Percentiles rank a stretch among this genome's conserved stretches.
phyloP scores from a whole-genome alignment of 1,284 basidiomycete genomes.

The Apiotrichum veenhuisii region DNA sequence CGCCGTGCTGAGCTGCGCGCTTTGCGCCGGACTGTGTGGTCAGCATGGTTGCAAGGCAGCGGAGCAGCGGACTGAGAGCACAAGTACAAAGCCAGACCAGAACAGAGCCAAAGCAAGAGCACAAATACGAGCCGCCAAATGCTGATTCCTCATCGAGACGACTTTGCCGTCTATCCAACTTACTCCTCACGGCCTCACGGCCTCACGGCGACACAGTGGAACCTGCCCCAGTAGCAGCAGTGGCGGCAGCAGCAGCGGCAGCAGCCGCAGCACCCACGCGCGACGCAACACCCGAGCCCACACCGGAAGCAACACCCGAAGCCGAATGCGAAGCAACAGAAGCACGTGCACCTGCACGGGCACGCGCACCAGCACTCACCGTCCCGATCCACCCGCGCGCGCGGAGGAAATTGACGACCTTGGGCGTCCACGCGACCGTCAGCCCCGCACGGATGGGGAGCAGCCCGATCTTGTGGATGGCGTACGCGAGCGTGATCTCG shows the following conservation, averaged over 20 bases:
- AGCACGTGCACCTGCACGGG: neutral
- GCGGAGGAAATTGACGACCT: constrained; percentile 72
- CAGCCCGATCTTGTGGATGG: constrained; percentile 91
- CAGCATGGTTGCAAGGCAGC: neutral
- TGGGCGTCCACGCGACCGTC: constrained; percentile 82
- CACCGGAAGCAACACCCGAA: too few species aligned
- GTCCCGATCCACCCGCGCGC: constrained; percentile 63
- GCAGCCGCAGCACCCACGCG: neutral
- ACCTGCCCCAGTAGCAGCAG: too few species aligned
- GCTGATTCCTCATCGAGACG: too few species aligned
- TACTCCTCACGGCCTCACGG: too few species aligned
- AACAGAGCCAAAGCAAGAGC: too few species aligned
- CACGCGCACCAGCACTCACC: constrained; percentile 24
- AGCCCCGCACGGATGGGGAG: constrained; percentile 85
- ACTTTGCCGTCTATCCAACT: neutral
- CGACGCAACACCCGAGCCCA: neutral
- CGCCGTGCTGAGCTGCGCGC: constrained; percentile 17
- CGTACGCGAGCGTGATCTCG: constrained; percentile 87
- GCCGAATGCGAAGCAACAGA: neutral
- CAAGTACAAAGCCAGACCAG: neutral
- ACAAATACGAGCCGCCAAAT: neutral
- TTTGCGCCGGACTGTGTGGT: constrained; percentile 14
- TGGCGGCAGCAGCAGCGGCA: too few species aligned
- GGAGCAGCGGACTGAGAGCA: neutral
- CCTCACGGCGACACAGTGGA: too few species aligned